These are phyloP conservation scores for Neurospora sp. DNA, from an alignment of 495 filamentous ascomycete species.

Conservation along the genomic window DNA sequence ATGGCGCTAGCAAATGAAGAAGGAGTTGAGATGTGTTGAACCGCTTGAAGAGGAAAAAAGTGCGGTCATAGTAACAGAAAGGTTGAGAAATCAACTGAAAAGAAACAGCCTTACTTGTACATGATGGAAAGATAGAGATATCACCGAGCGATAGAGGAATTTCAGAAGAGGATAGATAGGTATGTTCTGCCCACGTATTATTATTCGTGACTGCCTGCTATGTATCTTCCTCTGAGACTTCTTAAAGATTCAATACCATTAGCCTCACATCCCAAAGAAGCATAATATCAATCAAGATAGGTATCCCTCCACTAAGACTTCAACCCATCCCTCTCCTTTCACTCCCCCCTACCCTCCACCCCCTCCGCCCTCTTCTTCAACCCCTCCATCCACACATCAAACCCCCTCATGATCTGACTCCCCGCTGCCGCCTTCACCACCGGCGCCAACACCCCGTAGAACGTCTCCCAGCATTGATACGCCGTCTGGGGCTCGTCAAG, in stretches of 20 bases:
- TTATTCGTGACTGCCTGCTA: not conserved
- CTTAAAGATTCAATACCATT: not conserved
- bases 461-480: slow-evolving; percentile 33
- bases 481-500: slow-evolving; percentile 6
- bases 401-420: slow-evolving; percentile 16
- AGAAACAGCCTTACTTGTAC: not conserved
- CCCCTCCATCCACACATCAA: slow-evolving; percentile 22
- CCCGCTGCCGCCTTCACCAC: slow-evolving; percentile 12
- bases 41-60: not conserved
- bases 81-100: not conserved
- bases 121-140: not conserved
- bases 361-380: slow-evolving; percentile 22
- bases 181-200: not conserved
- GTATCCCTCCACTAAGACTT: not conserved
- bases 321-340: not conserved
- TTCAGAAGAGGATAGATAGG: not conserved
- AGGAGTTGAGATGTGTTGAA: not conserved
- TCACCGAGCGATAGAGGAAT: not conserved
- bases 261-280: not conserved
- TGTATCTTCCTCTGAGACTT: not conserved
- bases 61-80: not conserved
- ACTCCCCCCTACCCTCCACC: not conserved
- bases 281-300: not conserved
- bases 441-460: slow-evolving; percentile 23
- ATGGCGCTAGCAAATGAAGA: not conserved